Percentiles rank a stretch among this genome's conserved stretches.
Evolutionary conservation across 192 early-diverging fungal species (phyloP).

Genomic region (Podochytrium sp.): DNA sequence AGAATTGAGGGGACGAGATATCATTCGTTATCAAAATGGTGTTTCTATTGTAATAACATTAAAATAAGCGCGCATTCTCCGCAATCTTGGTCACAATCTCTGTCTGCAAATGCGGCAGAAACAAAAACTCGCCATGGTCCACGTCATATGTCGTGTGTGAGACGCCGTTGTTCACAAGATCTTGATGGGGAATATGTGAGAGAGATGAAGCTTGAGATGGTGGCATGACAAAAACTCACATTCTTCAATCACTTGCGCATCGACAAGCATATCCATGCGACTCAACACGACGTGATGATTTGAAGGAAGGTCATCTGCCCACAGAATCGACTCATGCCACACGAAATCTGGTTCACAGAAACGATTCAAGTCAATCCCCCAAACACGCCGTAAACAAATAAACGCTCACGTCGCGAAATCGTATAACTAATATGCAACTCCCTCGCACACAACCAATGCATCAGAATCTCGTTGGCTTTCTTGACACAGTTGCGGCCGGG

Average conservation of each 20-base stretch:
- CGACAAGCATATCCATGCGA: conserved; percentile 33
- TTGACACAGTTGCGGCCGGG: conserved; percentile 22
- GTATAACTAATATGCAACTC: conserved; percentile 65
- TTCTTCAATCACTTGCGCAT: conserved; percentile 25
- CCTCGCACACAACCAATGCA: conserved; percentile 58
- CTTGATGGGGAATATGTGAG: not conserved
- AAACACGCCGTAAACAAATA: not conserved
- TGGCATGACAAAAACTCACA: conserved; percentile 10
- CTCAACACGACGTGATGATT: conserved; percentile 31
- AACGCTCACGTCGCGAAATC: conserved; percentile 42
- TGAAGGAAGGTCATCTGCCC: conserved; percentile 30
- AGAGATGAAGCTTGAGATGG: not conserved
- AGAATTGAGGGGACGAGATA: no score
- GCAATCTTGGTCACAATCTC: conserved; percentile 24
- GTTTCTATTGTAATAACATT: no score
- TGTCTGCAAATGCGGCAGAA: conserved; percentile 2
- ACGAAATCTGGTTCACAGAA: conserved; percentile 32
- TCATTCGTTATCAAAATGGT: no score
- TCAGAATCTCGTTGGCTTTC: conserved; percentile 49
- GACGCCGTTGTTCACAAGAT: conserved; percentile 26
- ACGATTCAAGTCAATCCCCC: not conserved
- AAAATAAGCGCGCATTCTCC: no score
- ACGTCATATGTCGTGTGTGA: conserved; percentile 3
- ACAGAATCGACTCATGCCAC: conserved; percentile 36
- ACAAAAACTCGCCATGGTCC: conserved; percentile 39